A percentile compares a stretch with the other conserved stretches of the same genome.
phyloP scores from a whole-genome alignment of 148 eudicot genomes.

The Rhododendron vialii region DNA sequence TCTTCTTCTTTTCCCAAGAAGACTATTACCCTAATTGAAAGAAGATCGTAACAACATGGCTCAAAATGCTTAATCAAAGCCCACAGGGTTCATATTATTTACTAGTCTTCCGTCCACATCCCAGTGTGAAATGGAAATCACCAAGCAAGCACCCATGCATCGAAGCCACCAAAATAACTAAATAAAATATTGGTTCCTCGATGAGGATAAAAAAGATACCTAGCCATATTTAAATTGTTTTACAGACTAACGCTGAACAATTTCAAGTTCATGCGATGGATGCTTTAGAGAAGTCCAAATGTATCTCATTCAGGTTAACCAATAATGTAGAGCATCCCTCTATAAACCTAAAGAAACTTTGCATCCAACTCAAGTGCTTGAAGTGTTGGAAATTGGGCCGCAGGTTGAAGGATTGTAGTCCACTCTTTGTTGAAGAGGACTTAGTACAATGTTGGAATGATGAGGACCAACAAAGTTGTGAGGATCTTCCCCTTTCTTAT shows the following conservation, averaged over 20 bases:
- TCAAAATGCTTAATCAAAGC: background rate
- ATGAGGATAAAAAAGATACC: background rate
- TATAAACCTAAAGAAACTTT: background rate
- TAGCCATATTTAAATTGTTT: background rate
- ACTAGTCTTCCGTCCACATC: background rate
- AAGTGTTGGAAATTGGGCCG: background rate
- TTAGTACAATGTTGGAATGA: background rate
- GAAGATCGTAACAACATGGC: background rate
- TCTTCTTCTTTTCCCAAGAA: background rate
- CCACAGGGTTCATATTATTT: background rate
- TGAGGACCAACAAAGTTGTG: background rate
- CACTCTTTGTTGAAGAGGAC: background rate
- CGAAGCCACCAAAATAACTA: background rate
- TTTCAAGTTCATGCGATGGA: background rate
- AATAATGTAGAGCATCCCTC: background rate
- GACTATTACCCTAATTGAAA: background rate
- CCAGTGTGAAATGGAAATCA: background rate
- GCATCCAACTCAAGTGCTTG: background rate
- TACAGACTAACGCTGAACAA: background rate
- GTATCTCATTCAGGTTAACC: background rate
- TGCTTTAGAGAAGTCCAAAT: background rate
- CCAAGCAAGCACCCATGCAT: slow-evolving; percentile 1
- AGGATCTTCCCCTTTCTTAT: background rate
- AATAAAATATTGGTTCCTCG: background rate
- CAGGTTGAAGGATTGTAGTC: background rate